These are phyloP conservation scores for Diaporthe velutina DNA, from an alignment of 2,329 filamentous ascomycete genomes.

Conservation along the genomic window DNA sequence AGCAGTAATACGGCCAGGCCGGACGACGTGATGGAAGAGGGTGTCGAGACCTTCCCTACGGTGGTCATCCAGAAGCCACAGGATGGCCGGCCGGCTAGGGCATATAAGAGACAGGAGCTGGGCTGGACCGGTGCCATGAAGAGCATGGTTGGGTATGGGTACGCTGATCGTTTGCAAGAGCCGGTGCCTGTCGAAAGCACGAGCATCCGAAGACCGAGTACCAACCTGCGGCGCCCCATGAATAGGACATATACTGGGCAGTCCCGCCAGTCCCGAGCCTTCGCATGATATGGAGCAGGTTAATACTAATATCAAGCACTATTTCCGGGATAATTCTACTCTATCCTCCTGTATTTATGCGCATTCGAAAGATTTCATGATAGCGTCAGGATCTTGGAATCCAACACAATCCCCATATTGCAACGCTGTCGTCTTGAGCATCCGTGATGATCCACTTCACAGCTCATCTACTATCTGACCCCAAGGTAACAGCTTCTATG, in stretches of 20 bases:
- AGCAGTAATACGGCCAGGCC: not conserved
- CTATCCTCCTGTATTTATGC: not conserved
- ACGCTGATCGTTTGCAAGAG: not conserved
- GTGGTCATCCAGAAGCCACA: slow-evolving; percentile 18
- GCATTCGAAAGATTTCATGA: accelerated
- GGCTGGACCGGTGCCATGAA: slow-evolving; percentile 24
- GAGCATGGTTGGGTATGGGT: slow-evolving; percentile 15
- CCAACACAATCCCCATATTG: no score
- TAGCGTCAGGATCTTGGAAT: not conserved
- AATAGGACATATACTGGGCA: slow-evolving; percentile 11
- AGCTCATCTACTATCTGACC: not conserved
- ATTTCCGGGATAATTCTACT: not conserved
- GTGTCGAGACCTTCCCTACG: slow-evolving; percentile 4
- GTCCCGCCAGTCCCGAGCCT: not conserved
- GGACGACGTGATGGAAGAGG: slow-evolving; percentile 3
- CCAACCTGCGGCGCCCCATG: not conserved
- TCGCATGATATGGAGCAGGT: not conserved
- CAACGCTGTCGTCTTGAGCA: not conserved
- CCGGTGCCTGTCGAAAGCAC: not conserved
- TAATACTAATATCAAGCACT: not conserved
- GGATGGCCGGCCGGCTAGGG: slow-evolving; percentile 4
- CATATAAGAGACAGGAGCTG: slow-evolving; percentile 20
- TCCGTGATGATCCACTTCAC: no score
- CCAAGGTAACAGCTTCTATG: no score
- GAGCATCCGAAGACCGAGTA: not conserved